A percentile compares a stretch with the other conserved stretches of the same genome.
These are phyloP conservation scores for Cenchrus americanus DNA, from an alignment of 176 grass and related monocot genomes.

Conservation along the genomic window DNA sequence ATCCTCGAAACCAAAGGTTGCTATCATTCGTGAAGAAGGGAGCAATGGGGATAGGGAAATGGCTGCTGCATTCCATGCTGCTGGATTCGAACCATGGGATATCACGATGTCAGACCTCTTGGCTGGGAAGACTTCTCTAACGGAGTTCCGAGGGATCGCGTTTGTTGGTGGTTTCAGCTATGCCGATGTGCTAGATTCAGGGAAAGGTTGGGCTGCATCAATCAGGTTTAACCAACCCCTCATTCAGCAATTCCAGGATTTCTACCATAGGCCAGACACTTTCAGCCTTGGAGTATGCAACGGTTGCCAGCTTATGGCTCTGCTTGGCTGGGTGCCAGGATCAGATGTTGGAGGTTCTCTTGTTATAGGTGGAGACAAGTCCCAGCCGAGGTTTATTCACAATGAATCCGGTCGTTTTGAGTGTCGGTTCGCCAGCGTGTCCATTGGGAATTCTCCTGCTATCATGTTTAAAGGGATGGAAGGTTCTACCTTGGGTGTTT, in stretches of 20 bases:
- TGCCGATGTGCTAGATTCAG: conserved; percentile 88
- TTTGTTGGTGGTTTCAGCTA: conserved; percentile 99
- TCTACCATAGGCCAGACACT: conserved; percentile 77
- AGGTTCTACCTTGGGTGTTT: conserved; percentile 80
- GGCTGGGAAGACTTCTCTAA: conserved; percentile 54
- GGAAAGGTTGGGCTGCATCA: conserved; percentile 89
- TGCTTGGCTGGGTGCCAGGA: conserved; percentile 97
- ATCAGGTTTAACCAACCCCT: conserved; percentile 90
- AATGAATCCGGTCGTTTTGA: conserved; percentile 90
- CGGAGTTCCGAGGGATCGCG: conserved; percentile 67
- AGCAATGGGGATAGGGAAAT: conserved; percentile 96
- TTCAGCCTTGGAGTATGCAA: conserved; percentile 98
- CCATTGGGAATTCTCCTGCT: conserved; percentile 65
- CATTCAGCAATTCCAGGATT: conserved; percentile 76
- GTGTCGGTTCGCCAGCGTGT: conserved; percentile 79
- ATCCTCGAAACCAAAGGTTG: conserved; percentile 78
- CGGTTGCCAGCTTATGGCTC: conserved; percentile 93
- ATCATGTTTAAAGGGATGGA: conserved; percentile 97
- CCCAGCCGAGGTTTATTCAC: conserved; percentile 94
- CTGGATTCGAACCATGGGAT: conserved; percentile 95
- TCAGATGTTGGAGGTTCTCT: conserved; percentile 56
- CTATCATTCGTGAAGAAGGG: conserved; percentile 95
- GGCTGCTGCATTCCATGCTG: conserved; percentile 80
- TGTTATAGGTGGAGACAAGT: conserved; percentile 66
- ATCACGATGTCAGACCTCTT: conserved; percentile 80